Percentiles rank a stretch among this genome's conserved stretches.
Evolutionary conservation across 2,329 filamentous ascomycete genomes (phyloP).

Genomic region (Aureobasidium sp.): DNA sequence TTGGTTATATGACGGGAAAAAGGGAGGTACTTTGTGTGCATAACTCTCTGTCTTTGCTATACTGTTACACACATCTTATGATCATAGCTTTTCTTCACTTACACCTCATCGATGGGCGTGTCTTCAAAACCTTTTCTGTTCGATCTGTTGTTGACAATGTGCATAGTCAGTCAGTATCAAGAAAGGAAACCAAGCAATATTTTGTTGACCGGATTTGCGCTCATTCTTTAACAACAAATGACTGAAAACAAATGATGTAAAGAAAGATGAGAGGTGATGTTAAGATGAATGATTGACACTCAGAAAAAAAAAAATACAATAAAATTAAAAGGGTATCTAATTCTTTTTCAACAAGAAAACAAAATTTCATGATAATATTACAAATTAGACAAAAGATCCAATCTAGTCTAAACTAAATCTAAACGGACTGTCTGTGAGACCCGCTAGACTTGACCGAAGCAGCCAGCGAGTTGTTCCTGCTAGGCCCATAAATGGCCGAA

Average conservation of each 20-base stretch:
- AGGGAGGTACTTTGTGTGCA: too few species aligned
- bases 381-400: background rate
- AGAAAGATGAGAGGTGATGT: too few species aligned
- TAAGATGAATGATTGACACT: too few species aligned
- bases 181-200: too few species aligned
- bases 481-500: conserved; percentile 13
- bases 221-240: too few species aligned
- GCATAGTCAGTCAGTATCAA: too few species aligned
- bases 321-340: conserved; percentile 7
- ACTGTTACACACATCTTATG: background rate
- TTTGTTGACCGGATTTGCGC: too few species aligned
- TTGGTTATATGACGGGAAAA: too few species aligned
- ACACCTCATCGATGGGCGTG: background rate
- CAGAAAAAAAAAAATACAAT: too few species aligned
- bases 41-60: background rate
- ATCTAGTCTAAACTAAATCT: background rate
- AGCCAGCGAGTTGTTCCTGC: conserved; percentile 6
- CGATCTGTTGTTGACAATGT: too few species aligned
- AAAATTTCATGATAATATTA: conserved; percentile 7
- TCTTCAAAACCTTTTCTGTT: too few species aligned
- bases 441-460: conserved; percentile 1
- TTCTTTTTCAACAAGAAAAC: background rate
- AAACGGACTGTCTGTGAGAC: background rate
- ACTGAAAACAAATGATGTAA: too few species aligned
- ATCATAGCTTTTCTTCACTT: background rate